These are phyloP conservation scores for Phlebopus sp. DNA, from an alignment of 1,284 basidiomycete genomes.

Conservation along the genomic window DNA sequence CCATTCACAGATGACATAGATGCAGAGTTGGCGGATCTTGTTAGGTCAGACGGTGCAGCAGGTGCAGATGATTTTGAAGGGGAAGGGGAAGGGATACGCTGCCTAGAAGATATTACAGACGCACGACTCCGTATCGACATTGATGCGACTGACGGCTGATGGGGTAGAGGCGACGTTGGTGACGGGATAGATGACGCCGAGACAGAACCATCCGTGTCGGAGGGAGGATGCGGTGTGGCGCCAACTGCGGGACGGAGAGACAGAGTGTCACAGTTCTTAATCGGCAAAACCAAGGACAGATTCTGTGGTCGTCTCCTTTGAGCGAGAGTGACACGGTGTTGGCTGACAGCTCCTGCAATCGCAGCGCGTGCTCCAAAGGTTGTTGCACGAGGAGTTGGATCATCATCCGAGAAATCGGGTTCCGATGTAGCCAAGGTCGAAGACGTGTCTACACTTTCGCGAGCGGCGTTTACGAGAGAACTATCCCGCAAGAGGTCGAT, in stretches of 20 bases:
- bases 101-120: constrained; percentile 2
- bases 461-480: constrained; percentile 2
- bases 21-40: constrained; percentile 10
- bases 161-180: constrained; percentile 11
- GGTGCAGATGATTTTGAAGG: constrained; percentile 6
- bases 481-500: constrained; percentile 1
- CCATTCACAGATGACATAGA: neutral
- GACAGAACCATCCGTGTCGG: constrained; percentile 20
- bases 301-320: constrained; percentile 13
- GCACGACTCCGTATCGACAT: neutral
- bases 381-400: constrained; percentile 25
- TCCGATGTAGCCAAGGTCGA: constrained; percentile 10
- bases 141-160: constrained; percentile 10
- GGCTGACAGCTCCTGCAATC: neutral
- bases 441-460: constrained; percentile 5
- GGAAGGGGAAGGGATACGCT: constrained; percentile 3
- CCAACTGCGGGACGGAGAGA: constrained; percentile 23
- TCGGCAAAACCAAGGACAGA: constrained; percentile 17
- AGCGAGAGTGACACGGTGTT: neutral
- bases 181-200: constrained; percentile 16
- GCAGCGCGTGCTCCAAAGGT: constrained; percentile 15
- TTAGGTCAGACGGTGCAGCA: constrained; percentile 3
- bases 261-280: constrained; percentile 2
- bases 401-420: constrained; percentile 13
- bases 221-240: constrained; percentile 21